These are phyloP conservation scores for Trametes cingulata DNA, from an alignment of 768 basidiomycete species.

Conservation along the genomic window DNA sequence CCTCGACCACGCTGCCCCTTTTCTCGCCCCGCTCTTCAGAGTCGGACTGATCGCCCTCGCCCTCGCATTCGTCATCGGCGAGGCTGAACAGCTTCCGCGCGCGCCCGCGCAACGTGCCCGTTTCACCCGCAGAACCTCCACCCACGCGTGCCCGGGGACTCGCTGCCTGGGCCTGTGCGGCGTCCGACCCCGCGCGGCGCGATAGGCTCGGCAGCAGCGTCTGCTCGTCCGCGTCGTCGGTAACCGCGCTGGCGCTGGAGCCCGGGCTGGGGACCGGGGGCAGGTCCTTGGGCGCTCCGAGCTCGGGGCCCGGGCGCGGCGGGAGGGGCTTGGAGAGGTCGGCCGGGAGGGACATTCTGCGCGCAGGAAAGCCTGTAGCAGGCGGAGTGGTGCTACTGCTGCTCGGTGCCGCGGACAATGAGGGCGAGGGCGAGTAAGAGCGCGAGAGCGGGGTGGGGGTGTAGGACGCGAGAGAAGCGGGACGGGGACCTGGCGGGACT, in stretches of 20 bases:
- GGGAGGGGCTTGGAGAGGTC: conserved; percentile 21
- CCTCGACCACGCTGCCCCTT: background rate
- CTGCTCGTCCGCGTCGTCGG: background rate
- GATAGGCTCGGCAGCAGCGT: conserved; percentile 21
- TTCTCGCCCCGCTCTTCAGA: conserved; percentile 11
- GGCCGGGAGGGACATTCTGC: conserved; percentile 21
- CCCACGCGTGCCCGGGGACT: too few species aligned
- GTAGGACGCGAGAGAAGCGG: conserved; percentile 34
- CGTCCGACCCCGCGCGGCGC: conserved; percentile 12
- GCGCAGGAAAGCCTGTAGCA: background rate
- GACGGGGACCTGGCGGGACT: conserved; percentile 34
- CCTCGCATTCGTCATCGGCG: conserved; percentile 18
- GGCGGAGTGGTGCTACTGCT: background rate
- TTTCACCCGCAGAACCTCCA: conserved; percentile 1
- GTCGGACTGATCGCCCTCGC: conserved; percentile 16
- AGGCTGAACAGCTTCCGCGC: conserved; percentile 25
- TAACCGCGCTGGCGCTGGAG: conserved; percentile 1
- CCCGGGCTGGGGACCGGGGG: conserved; percentile 8
- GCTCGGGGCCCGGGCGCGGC: background rate
- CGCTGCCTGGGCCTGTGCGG: background rate
- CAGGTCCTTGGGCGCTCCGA: conserved; percentile 10
- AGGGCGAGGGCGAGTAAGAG: conserved; percentile 47
- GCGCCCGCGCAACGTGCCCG: background rate
- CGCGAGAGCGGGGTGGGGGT: conserved; percentile 32
- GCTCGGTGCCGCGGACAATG: background rate